phyloP scores from a whole-genome alignment of 148 eudicot genomes.

The Rhododendron williamsianum region DNA sequence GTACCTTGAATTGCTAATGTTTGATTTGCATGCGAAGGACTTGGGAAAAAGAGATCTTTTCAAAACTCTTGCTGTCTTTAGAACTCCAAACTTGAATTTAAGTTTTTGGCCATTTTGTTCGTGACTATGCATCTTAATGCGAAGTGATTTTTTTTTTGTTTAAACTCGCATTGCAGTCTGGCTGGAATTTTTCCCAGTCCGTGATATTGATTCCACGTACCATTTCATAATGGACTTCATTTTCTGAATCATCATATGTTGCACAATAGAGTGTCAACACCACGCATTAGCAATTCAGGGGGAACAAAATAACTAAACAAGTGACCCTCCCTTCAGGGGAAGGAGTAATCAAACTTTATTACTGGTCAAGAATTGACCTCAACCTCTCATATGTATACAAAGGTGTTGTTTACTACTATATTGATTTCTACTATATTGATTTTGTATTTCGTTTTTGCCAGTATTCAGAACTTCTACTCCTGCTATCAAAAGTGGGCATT shows the following conservation, averaged over 20 bases:
- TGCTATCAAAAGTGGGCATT: too few species aligned
- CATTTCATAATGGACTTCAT: neutral
- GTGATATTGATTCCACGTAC: neutral
- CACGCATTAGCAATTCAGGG: too few species aligned
- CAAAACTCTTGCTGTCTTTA: neutral
- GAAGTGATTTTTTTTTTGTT: neutral
- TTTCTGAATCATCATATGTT: neutral
- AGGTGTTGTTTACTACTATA: too few species aligned
- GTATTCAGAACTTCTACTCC: too few species aligned
- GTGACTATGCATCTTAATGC: neutral
- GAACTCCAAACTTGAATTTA: neutral
- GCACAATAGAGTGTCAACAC: neutral
- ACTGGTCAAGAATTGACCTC: too few species aligned
- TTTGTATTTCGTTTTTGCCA: too few species aligned
- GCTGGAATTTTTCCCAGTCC: neutral
- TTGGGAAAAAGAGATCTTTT: neutral
- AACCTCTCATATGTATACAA: too few species aligned
- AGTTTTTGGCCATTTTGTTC: neutral
- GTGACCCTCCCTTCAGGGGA: too few species aligned
- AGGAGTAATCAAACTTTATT: too few species aligned
- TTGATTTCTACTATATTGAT: too few species aligned
- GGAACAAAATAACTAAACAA: too few species aligned
- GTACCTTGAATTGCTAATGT: neutral
- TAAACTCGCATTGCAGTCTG: neutral
- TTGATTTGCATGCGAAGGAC: neutral